These are phyloP conservation scores for Carnegiea gigantea DNA, from an alignment of 179 eudicot genomes.

Conservation along the genomic window DNA sequence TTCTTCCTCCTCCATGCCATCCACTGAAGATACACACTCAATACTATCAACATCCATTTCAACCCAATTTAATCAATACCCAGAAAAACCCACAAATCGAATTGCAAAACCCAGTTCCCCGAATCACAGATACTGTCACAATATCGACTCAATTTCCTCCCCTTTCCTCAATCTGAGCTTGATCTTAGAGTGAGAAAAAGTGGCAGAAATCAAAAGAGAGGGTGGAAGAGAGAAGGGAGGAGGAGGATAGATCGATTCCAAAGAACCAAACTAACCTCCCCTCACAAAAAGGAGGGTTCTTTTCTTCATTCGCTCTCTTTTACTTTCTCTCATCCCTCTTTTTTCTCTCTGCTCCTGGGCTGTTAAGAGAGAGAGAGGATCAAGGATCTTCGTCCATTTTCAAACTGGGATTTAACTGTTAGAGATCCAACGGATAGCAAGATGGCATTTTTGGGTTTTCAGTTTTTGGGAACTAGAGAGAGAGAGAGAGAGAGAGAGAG, in stretches of 20 bases:
- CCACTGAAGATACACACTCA: constrained; percentile 43
- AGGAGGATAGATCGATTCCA: constrained; percentile 22
- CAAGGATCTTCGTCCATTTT: constrained; percentile 34
- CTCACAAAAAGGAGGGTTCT: constrained; percentile 28
- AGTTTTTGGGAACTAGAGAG: neutral
- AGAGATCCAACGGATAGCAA: constrained; percentile 29
- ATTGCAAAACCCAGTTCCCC: constrained; percentile 36
- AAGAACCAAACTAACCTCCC: constrained; percentile 27
- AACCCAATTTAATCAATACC: constrained; percentile 15
- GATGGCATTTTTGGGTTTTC: constrained; percentile 4
- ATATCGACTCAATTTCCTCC: constrained; percentile 10
- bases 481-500: neutral
- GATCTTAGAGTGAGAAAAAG: neutral
- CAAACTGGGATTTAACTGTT: constrained; percentile 23
- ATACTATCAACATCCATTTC: constrained; percentile 43
- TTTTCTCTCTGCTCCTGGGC: constrained; percentile 20
- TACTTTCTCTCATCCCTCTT: neutral
- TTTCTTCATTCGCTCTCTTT: constrained; percentile 30
- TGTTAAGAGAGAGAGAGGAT: constrained; percentile 21
- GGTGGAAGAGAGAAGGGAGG: neutral
- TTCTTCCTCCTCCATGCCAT: constrained; percentile 38
- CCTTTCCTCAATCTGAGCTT: neutral
- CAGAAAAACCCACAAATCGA: constrained; percentile 33
- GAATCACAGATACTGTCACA: neutral
- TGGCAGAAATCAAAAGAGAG: neutral